Evolutionary conservation across 306 rosid species (phyloP).

Genomic region (Benincasa hispida): DNA sequence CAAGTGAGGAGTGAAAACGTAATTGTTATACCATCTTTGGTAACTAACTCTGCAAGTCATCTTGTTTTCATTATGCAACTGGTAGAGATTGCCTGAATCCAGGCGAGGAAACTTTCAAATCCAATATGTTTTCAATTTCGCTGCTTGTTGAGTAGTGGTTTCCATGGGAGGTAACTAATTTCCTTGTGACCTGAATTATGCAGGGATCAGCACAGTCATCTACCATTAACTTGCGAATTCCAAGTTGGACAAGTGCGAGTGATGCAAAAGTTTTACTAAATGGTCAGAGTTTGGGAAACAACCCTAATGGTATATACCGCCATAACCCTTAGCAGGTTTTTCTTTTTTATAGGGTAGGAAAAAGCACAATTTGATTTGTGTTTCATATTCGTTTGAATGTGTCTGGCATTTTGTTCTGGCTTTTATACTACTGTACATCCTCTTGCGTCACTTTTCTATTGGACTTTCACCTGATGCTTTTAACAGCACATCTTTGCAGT

Average conservation of each 20-base stretch:
- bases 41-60: neutral
- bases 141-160: neutral
- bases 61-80: neutral
- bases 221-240: conserved; percentile 54
- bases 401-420: neutral
- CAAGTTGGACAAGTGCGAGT: conserved; percentile 45
- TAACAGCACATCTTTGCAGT: neutral
- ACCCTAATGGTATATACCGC: neutral
- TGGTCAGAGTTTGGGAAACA: conserved; percentile 12
- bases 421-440: neutral
- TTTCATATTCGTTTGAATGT: neutral
- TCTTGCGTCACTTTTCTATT: neutral
- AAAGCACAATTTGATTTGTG: neutral
- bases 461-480: neutral
- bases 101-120: neutral
- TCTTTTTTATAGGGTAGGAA: neutral
- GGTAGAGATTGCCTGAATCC: neutral
- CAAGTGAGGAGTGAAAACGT: neutral
- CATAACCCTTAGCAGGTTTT: neutral
- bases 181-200: conserved; percentile 1
- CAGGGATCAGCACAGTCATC: conserved; percentile 33
- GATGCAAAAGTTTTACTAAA: conserved; percentile 43
- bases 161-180: neutral
- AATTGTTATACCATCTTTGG: neutral
- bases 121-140: neutral